Conservation (phyloP, 805 yeast species). For the Zygotorulaspora sp. region DNA sequence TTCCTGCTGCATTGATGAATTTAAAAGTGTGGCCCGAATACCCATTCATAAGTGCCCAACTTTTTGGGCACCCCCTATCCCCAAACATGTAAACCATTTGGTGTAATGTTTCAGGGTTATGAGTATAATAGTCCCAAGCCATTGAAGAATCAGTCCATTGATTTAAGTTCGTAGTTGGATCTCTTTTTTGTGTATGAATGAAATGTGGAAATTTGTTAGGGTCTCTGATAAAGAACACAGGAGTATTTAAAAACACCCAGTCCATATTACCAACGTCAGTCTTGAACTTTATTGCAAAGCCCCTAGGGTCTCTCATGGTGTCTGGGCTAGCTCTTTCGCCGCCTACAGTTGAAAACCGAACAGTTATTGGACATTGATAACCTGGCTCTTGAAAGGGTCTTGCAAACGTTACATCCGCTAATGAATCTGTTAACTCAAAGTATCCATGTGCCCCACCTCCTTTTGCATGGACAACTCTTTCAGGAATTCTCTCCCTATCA, state of each 20-base stretch:
- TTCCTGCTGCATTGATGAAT: constrained; percentile 71
- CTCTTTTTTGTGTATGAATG: constrained; percentile 57
- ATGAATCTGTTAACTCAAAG: constrained; percentile 50
- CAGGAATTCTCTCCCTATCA: constrained; percentile 52
- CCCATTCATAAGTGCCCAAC: constrained; percentile 75
- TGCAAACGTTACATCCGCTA: constrained; percentile 42
- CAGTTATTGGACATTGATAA: constrained; percentile 34
- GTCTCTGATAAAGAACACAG: constrained; percentile 52
- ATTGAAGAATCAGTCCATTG: constrained; percentile 71
- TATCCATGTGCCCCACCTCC: constrained; percentile 55
- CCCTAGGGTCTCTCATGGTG: constrained; percentile 56
- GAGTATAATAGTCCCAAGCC: constrained; percentile 73
- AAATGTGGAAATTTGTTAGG: constrained; percentile 51
- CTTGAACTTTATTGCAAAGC: constrained; percentile 51
- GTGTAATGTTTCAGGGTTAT: constrained; percentile 70
- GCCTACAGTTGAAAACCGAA: constrained; percentile 55
- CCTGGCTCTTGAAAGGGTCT: constrained; percentile 33
- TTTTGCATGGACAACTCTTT: constrained; percentile 57
- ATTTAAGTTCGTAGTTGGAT: constrained; percentile 66
- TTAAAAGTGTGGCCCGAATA: constrained; percentile 82
- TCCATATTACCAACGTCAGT: constrained; percentile 56
- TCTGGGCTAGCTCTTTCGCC: constrained; percentile 57
- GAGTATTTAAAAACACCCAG: constrained; percentile 62
- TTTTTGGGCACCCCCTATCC: constrained; percentile 79
- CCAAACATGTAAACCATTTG: constrained; percentile 70